A percentile compares a stretch with the other conserved stretches of the same genome.
phyloP scores from a whole-genome alignment of 2,329 filamentous ascomycete species.

The Orbilia quercus region DNA sequence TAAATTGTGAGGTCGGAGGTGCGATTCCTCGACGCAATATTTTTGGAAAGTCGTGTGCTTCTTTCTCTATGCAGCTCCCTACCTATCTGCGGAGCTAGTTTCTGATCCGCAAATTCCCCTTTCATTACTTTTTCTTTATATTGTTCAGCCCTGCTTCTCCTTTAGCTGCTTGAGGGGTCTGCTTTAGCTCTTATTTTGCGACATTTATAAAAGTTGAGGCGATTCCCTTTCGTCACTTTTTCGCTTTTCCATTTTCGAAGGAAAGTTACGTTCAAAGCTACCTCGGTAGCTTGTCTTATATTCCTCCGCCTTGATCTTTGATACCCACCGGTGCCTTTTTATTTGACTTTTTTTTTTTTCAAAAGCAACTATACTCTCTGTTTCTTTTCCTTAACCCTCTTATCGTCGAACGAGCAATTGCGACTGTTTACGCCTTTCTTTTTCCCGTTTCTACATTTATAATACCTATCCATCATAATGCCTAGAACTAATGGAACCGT shows the following conservation, averaged over 20 bases:
- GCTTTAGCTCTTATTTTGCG: slow-evolving; percentile 34
- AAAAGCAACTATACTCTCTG: slow-evolving; percentile 4
- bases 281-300: slow-evolving; percentile 37
- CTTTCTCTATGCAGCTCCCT: slow-evolving; percentile 31
- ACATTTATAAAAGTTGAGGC: slow-evolving; percentile 50
- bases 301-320: slow-evolving; percentile 25
- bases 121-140: slow-evolving; percentile 50
- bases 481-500: slow-evolving; percentile 55
- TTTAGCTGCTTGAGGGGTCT: slow-evolving; percentile 3
- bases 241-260: slow-evolving; percentile 32
- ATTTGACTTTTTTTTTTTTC: slow-evolving; percentile 2
- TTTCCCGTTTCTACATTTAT: slow-evolving; percentile 9
- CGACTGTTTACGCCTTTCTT: background rate
- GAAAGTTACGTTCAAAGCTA: slow-evolving; percentile 33
- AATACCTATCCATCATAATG: slow-evolving; percentile 39
- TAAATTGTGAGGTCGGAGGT: slow-evolving; percentile 26
- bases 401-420: background rate
- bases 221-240: slow-evolving; percentile 44
- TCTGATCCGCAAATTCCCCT: slow-evolving; percentile 9
- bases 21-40: slow-evolving; percentile 24
- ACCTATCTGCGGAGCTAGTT: slow-evolving; percentile 7
- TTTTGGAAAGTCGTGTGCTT: slow-evolving; percentile 44
- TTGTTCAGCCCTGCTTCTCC: slow-evolving; percentile 23
- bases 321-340: slow-evolving; percentile 22
- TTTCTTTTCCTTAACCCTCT: background rate